Base-by-base conservation (phyloP, 2,329 filamentous ascomycete genomes). In the Nannizzia gypsea region DNA sequence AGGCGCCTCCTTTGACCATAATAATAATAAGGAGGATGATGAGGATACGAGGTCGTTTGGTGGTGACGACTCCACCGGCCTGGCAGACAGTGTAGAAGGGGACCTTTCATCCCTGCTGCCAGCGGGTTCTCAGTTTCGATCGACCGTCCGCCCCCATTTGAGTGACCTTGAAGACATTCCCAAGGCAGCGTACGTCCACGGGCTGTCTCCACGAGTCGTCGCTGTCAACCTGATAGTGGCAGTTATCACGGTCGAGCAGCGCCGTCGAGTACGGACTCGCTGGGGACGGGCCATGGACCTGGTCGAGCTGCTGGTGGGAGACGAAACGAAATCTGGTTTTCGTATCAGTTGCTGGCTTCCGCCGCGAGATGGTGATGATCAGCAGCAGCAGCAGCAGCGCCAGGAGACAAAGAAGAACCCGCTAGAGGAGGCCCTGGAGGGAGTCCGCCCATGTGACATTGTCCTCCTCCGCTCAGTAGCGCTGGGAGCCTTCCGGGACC, bases 271-370 rank as follows among this genome's bases (percentile, higher is more conserved):
- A 20, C 81, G 77, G 31, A 89, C 90, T 0, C 73, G 74, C 9
- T 77, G 76, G 67, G 77, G 74, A 58, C 74, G 73, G 62, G 72
- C 77, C 48, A 78, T 86, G 57, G 81, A 87, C 4, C 78, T 95
- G 2, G 76, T 92, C 44, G 90, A 95, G 71, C 72, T 93, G 1
- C 77, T 91, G 0, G 83, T 96, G 0, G 91, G 88, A 3, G 92
- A 97, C 70, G 88, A 96, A 57, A 95, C 90, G 0, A 83, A 80
- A 64, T 83, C 88, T 0, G 88, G 87, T 1, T 95, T 96, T 73
- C 83, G 80, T 28, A 78, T 96, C 59, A 91, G 87, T 2, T 90
- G 95, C 70, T 97, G 92, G 92, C 76, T 95, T 1, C 74, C 80
- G 3, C 72, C 76, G 1, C 59, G 63, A 20, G 67, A 72, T 4